These are phyloP conservation scores for Lipomyces lipofer DNA, from an alignment of 805 yeast genomes.

Conservation along the genomic window DNA sequence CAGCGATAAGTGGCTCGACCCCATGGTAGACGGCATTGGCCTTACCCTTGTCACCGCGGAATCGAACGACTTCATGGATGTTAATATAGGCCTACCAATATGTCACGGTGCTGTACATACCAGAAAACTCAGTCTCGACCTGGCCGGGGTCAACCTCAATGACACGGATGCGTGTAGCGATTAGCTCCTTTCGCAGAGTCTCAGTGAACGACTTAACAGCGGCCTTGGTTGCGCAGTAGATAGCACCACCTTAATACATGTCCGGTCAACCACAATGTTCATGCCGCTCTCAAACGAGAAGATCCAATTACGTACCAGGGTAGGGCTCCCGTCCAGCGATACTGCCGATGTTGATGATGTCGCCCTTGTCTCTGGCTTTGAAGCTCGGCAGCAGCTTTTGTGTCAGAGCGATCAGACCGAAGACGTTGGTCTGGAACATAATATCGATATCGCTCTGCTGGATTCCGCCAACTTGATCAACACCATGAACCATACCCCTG, in stretches of 20 bases:
- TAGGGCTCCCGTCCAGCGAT: conserved; percentile 72
- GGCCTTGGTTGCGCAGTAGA: conserved; percentile 69
- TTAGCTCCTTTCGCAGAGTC: conserved; percentile 68
- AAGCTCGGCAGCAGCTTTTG: conserved; percentile 74
- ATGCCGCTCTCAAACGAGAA: too few species aligned
- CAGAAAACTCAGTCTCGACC: conserved; percentile 75
- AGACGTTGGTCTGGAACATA: conserved; percentile 84
- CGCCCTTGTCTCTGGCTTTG: conserved; percentile 63
- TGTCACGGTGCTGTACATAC: conserved; percentile 13
- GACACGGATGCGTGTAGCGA: conserved; percentile 67
- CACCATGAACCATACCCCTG: conserved; percentile 66
- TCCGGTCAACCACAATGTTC: neutral
- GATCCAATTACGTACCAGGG: conserved; percentile 46
- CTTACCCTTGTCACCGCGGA: conserved; percentile 56
- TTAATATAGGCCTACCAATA: neutral
- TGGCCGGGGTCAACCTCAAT: conserved; percentile 78
- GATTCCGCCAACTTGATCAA: conserved; percentile 72
- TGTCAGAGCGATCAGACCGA: conserved; percentile 80
- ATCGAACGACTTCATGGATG: conserved; percentile 30
- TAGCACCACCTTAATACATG: conserved; percentile 49
- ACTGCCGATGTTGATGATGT: conserved; percentile 65
- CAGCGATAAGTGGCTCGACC: conserved; percentile 68
- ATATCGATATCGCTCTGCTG: conserved; percentile 61
- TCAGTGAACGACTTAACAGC: conserved; percentile 59
- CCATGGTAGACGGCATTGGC: conserved; percentile 69